These are phyloP conservation scores for Jamesozyma gamospora DNA, from an alignment of 805 yeast genomes.

Conservation along the genomic window DNA sequence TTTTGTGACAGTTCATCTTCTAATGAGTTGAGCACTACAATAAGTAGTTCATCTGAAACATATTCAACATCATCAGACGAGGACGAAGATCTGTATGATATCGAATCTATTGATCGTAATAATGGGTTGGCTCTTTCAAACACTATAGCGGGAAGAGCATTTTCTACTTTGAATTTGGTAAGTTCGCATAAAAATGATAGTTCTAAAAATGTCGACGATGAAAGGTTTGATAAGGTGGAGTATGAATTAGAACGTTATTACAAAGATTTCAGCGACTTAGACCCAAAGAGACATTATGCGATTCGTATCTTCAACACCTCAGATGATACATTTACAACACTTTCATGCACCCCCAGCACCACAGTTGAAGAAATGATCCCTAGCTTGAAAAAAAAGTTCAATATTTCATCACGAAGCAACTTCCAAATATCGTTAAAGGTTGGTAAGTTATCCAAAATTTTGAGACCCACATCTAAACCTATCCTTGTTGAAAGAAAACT, in stretches of 20 bases:
- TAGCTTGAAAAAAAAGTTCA: conserved; percentile 67
- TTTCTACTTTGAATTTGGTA: conserved; percentile 5
- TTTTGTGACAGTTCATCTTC: conserved; percentile 1
- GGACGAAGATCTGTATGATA: conserved; percentile 8
- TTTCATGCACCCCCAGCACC: conserved; percentile 69
- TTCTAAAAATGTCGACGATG: conserved; percentile 15
- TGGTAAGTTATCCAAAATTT: conserved; percentile 65
- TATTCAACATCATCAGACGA: conserved; percentile 3
- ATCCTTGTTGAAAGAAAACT: conserved; percentile 66
- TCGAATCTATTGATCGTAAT: conserved; percentile 1
- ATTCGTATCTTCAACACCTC: conserved; percentile 68
- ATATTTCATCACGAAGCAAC: conserved; percentile 57
- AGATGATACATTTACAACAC: conserved; percentile 70
- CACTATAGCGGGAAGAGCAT: background rate
- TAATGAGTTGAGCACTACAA: background rate
- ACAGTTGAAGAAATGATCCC: conserved; percentile 66
- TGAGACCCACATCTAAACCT: conserved; percentile 67
- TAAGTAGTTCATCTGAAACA: background rate
- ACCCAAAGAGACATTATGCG: conserved; percentile 26
- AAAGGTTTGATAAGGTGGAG: conserved; percentile 30
- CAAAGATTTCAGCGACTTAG: conserved; percentile 28
- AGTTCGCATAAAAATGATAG: background rate
- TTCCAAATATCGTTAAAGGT: conserved; percentile 66
- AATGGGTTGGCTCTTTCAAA: background rate
- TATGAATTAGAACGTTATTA: conserved; percentile 31